Evolutionary conservation across 2,329 filamentous ascomycete genomes (phyloP), one percentile per base, ranked within the genome.

Genomic region (Beauveria brongniartii): DNA sequence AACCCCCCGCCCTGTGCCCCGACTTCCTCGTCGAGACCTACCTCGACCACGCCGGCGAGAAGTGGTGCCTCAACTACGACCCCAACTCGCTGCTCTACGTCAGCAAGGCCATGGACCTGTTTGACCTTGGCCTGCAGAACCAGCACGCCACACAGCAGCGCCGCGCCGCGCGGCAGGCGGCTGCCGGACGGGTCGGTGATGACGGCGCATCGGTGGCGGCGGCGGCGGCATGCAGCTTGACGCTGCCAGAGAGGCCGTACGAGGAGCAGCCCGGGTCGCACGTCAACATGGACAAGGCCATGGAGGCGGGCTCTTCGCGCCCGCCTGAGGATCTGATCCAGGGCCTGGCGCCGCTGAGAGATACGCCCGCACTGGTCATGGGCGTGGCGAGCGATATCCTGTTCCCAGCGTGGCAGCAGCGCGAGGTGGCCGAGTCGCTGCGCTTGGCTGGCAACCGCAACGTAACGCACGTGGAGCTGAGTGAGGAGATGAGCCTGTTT

Each of bases 1-100:
- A 91, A 67, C 92, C 90, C 4, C 94, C 94, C 0, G 94, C 94
- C 0, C 76, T 99, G n/a, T 99, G 94, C 69, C 92, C 94, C 0
- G 94, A 99, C 71, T 99, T 97, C 70, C 80, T 99, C 26, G 96
- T 99, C 66, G 94, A 99, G 76, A 99, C 94, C 0, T 99, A 99
- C 71, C 84, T 99, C 20, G 94, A 99, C 73, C 94, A 99, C 69
- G 94, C 94, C 0, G 94, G 94, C 22, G 94, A 99, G 78, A 99
- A 99, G 74, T 99, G 96, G 79, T 97, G 92, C 71, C 81, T 99
- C 28, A 92, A 94, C 65, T 97, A 97, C 72, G 94, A 99, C 69
- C 86, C 94, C 28, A 99, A 99, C 75, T 96, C 92, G 70, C 77
- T 97, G 44, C 80, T 99, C 2, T 99, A 99, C 73, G 91, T 99